Evolutionary conservation across 1,284 basidiomycete genomes (phyloP).

Genomic region (Mycosarcoma mackinlayi): DNA sequence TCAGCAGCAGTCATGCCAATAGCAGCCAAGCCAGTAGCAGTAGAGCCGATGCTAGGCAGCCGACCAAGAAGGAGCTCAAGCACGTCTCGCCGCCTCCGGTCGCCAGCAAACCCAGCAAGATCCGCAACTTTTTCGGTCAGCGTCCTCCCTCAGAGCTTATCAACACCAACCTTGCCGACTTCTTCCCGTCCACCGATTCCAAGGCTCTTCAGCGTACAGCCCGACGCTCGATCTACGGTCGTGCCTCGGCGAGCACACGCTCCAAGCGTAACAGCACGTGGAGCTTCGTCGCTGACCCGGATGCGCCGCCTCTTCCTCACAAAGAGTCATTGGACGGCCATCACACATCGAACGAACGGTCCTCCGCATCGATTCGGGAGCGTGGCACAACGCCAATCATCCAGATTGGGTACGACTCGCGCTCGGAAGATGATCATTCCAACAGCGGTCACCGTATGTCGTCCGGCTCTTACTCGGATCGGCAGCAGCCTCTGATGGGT

Average conservation of each 20-base stretch:
- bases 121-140: constrained; percentile 98
- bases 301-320: constrained; percentile 52
- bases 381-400: constrained; percentile 38
- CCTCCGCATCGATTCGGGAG: constrained; percentile 25
- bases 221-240: constrained; percentile 59
- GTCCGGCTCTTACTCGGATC: constrained; percentile 9
- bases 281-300: constrained; percentile 58
- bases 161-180: constrained; percentile 93
- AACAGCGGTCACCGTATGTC: constrained; percentile 8
- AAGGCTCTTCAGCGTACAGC: constrained; percentile 69
- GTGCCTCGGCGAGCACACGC: constrained; percentile 55
- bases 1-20: constrained; percentile 26
- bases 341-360: constrained; percentile 13
- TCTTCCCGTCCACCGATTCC: constrained; percentile 93
- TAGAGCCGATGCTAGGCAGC: constrained; percentile 12
- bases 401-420: constrained; percentile 48
- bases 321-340: constrained; percentile 49
- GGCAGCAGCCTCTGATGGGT: constrained; percentile 8
- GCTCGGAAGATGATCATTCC: constrained; percentile 30
- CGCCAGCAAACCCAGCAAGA: constrained; percentile 69
- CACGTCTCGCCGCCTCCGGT: constrained; percentile 15
- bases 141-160: constrained; percentile 97
- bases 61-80: constrained; percentile 33
- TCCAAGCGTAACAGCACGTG: constrained; percentile 63
- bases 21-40: constrained; percentile 2